Conservation (phyloP, 768 basidiomycete species). For the Suillus alpinus region DNA sequence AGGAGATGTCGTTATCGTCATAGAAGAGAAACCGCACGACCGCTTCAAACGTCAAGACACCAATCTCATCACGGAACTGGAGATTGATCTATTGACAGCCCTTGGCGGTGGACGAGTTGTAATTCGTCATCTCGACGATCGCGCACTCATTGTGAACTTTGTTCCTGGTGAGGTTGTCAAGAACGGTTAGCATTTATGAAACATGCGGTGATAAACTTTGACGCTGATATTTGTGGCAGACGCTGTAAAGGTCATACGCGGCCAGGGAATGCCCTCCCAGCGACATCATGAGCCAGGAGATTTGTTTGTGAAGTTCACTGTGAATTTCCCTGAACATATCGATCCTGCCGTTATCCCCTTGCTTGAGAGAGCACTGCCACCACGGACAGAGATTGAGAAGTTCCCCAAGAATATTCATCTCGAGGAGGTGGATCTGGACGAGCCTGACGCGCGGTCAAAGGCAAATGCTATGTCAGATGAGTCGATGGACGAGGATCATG, state of each 20-base stretch:
- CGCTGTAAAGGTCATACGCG: constrained; percentile 84
- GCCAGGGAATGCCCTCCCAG: constrained; percentile 98
- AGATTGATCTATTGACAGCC: constrained; percentile 90
- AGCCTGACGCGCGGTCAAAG: constrained; percentile 62
- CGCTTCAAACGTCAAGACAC: constrained; percentile 86
- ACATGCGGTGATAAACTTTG: not conserved
- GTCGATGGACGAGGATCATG: constrained; percentile 89
- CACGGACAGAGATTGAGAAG: constrained; percentile 64
- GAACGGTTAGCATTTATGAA: constrained; percentile 59
- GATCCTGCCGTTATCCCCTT: constrained; percentile 61
- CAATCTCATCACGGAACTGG: constrained; percentile 82
- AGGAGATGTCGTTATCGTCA: constrained; percentile 91
- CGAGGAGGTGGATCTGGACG: constrained; percentile 84
- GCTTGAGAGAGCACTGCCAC: constrained; percentile 84
- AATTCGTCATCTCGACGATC: constrained; percentile 93
- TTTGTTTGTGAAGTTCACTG: constrained; percentile 80
- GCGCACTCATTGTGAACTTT: constrained; percentile 79
- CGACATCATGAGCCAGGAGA: constrained; percentile 97
- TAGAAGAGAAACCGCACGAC: constrained; percentile 91
- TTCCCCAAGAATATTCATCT: constrained; percentile 64
- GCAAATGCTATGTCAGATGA: constrained; percentile 59
- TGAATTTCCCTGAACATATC: constrained; percentile 87
- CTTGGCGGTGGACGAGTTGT: constrained; percentile 88
- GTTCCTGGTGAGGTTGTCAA: constrained; percentile 90
- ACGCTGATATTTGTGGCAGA: constrained; percentile 41